A percentile compares a stretch with the other conserved stretches of the same genome.
Conservation (phyloP, 2,329 filamentous ascomycete species). For the Verticillium tricorpus region DNA sequence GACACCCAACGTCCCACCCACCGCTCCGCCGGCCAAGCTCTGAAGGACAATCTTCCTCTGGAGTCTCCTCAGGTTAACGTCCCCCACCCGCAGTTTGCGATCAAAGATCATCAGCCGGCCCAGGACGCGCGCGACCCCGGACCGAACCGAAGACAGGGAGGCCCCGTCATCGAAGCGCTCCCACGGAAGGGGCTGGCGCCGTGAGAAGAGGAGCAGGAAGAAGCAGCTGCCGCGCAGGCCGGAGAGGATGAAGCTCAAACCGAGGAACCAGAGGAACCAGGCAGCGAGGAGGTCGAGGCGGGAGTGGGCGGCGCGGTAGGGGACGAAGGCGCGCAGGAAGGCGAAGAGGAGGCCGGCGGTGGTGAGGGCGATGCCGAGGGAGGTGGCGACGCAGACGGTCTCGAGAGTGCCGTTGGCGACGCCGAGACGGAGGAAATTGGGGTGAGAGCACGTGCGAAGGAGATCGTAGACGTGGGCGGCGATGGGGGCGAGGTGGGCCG, state of each 20-base stretch:
- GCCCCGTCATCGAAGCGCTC: constrained; percentile 38
- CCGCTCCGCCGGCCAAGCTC: constrained; percentile 30
- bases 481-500: constrained; percentile 33
- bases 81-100: constrained; percentile 39
- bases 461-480: constrained; percentile 42
- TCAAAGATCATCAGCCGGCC: constrained; percentile 42
- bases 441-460: constrained; percentile 42
- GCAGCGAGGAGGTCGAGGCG: constrained; percentile 36
- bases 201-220: constrained; percentile 40
- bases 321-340: constrained; percentile 33
- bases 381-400: constrained; percentile 41
- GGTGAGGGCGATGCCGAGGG: constrained; percentile 35
- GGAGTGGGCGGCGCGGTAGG: constrained; percentile 30
- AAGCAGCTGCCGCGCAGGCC: constrained; percentile 43
- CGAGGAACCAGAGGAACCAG: constrained; percentile 42
- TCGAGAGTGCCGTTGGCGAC: constrained; percentile 48
- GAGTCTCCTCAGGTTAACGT: constrained; percentile 33
- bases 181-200: constrained; percentile 42
- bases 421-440: constrained; percentile 48
- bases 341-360: constrained; percentile 33
- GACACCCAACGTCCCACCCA: constrained; percentile 30
- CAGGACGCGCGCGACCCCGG: constrained; percentile 22
- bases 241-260: constrained; percentile 35
- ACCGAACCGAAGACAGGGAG: constrained; percentile 16
- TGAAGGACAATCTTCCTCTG: constrained; percentile 40